Conservation (phyloP, 495 filamentous ascomycete genomes). For the Corynascus novoguineensis region DNA sequence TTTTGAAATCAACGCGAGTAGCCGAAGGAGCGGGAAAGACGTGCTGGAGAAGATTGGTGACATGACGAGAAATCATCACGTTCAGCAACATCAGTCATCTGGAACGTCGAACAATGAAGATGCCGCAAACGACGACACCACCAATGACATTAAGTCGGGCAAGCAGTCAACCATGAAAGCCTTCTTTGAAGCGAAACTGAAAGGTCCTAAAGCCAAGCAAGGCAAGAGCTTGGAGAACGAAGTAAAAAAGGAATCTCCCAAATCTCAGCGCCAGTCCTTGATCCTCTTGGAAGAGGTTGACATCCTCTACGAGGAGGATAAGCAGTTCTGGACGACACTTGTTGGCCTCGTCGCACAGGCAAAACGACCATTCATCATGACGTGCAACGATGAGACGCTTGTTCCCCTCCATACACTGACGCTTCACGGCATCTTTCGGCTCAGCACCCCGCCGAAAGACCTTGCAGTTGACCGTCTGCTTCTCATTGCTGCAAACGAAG, state of each 20-base stretch:
- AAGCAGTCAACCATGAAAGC: conserved; percentile 72
- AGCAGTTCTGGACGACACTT: conserved; percentile 85
- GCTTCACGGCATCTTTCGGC: conserved; percentile 83
- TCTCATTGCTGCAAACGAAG: conserved; percentile 81
- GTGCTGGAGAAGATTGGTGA: conserved; percentile 88
- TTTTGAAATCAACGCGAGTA: conserved; percentile 87
- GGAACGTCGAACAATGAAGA: conserved; percentile 18
- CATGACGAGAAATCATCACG: conserved; percentile 93
- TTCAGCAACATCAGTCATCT: conserved; percentile 42
- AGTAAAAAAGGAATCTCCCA: conserved; percentile 39
- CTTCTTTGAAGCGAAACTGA: conserved; percentile 63
- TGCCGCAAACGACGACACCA: conserved; percentile 38
- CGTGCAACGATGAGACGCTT: conserved; percentile 81
- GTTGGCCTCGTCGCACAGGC: conserved; percentile 72
- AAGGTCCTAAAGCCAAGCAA: conserved; percentile 24
- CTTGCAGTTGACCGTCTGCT: conserved; percentile 75
- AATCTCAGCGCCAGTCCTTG: conserved; percentile 82
- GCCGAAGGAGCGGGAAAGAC: conserved; percentile 79
- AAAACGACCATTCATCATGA: conserved; percentile 87
- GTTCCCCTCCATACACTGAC: conserved; percentile 65
- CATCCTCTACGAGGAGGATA: conserved; percentile 88
- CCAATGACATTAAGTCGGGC: conserved; percentile 55
- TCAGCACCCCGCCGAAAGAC: conserved; percentile 59
- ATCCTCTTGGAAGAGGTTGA: conserved; percentile 95
- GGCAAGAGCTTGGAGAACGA: conserved; percentile 21